These are phyloP conservation scores for Pseudofabraea citricarpa DNA, from an alignment of 2,329 filamentous ascomycete genomes.

Conservation along the genomic window DNA sequence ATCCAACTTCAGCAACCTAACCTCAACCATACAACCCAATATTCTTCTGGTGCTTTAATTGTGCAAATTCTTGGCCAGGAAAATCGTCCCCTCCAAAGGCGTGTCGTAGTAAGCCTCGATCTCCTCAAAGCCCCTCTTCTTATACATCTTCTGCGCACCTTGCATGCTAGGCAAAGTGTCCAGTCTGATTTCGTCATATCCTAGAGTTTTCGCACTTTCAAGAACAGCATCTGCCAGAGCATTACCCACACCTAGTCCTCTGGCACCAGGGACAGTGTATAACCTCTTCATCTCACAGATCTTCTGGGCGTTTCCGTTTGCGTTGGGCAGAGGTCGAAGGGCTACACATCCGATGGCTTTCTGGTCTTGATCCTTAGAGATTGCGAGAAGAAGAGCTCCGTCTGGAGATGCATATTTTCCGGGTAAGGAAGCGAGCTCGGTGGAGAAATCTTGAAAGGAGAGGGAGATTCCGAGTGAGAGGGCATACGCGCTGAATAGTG, in stretches of 20 bases:
- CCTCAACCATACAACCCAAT: no score
- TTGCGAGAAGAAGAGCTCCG: constrained; percentile 45
- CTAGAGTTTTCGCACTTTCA: constrained; percentile 36
- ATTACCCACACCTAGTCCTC: constrained; percentile 44
- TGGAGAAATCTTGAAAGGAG: constrained; percentile 48
- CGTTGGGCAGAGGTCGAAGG: constrained; percentile 33
- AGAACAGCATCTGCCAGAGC: constrained; percentile 41
- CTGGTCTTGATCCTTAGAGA: constrained; percentile 1
- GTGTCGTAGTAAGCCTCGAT: constrained; percentile 51
- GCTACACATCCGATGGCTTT: constrained; percentile 44
- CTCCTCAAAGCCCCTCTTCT: constrained; percentile 44
- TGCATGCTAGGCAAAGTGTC: constrained; percentile 51
- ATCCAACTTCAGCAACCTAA: no score
- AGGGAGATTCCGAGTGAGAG: constrained; percentile 46
- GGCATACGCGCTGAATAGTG: constrained; percentile 38
- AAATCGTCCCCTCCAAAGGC: constrained; percentile 46
- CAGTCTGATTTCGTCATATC: constrained; percentile 47
- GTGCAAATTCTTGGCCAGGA: constrained; percentile 34
- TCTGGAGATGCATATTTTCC: constrained; percentile 44
- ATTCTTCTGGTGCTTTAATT: no score
- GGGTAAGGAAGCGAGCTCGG: constrained; percentile 47
- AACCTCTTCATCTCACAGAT: constrained; percentile 51
- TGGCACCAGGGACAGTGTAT: constrained; percentile 42
- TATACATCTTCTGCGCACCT: constrained; percentile 44
- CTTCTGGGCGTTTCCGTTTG: not conserved